phyloP scores from a whole-genome alignment of 2,329 filamentous ascomycete genomes.

The Diaporthe ilicicola region DNA sequence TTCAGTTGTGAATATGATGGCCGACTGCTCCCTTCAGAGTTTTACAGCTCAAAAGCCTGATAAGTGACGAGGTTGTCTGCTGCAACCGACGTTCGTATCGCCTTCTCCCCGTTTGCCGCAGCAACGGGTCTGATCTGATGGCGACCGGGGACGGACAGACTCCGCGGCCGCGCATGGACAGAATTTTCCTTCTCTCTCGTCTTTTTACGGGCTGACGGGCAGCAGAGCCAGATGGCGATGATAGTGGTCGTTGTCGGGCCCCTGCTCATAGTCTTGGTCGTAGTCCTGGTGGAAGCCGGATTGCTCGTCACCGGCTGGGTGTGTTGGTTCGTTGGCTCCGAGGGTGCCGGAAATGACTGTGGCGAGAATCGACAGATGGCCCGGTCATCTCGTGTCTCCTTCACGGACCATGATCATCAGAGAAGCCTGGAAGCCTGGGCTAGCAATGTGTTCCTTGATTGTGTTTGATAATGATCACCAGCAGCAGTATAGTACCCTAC shows the following conservation, averaged over 20 bases:
- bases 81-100: background rate
- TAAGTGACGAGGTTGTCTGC: background rate
- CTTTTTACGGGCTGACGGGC: too few species aligned
- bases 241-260: background rate
- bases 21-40: background rate
- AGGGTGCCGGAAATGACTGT: background rate
- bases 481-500: background rate
- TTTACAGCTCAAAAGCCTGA: background rate
- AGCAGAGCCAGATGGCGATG: background rate
- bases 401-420: background rate
- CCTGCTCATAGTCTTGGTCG: too few species aligned
- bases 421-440: background rate
- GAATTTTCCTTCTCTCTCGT: background rate
- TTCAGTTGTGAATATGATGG: background rate
- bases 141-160: background rate
- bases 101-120: background rate
- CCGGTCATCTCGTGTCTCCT: background rate
- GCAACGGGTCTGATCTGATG: conserved; percentile 9
- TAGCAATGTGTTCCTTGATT: background rate
- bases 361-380: background rate
- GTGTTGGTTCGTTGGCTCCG: background rate
- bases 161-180: conserved; percentile 1
- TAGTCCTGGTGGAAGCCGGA: too few species aligned
- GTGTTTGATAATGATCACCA: background rate
- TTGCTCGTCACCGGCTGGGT: too few species aligned